phyloP scores from a whole-genome alignment of 164 flowering plant species.

The Chimonanthus salicifolius region DNA sequence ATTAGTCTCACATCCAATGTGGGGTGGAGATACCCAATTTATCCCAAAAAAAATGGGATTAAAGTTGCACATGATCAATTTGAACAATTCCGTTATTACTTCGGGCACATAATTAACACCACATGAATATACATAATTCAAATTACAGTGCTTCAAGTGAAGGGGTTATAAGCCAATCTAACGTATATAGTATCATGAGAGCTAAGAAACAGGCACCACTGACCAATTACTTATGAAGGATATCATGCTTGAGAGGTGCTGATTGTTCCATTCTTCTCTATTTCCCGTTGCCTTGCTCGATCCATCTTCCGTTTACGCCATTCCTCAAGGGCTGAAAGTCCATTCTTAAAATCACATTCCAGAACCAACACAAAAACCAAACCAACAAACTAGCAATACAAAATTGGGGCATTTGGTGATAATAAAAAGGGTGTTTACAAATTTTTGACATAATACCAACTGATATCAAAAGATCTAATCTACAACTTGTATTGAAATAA shows the following conservation, averaged over 20 bases:
- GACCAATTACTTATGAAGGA: neutral
- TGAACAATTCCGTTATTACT: neutral
- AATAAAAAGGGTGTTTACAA: neutral
- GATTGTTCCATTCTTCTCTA: slow-evolving; percentile 57
- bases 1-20: no score
- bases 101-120: neutral
- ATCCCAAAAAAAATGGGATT: no score
- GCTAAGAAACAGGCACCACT: neutral
- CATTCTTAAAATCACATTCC: neutral
- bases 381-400: neutral
- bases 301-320: slow-evolving; percentile 98
- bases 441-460: neutral
- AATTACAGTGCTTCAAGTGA: neutral
- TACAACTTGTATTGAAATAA: no score
- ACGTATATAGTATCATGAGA: neutral
- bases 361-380: neutral
- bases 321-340: slow-evolving; percentile 72
- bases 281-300: slow-evolving; percentile 62
- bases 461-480: neutral
- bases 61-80: no score
- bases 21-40: no score
- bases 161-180: neutral
- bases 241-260: slow-evolving; percentile 24
- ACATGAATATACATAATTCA: neutral
- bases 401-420: neutral